A percentile compares a stretch with the other conserved stretches of the same genome.
Conservation (phyloP, 768 basidiomycete species). For the Russula emetica region DNA sequence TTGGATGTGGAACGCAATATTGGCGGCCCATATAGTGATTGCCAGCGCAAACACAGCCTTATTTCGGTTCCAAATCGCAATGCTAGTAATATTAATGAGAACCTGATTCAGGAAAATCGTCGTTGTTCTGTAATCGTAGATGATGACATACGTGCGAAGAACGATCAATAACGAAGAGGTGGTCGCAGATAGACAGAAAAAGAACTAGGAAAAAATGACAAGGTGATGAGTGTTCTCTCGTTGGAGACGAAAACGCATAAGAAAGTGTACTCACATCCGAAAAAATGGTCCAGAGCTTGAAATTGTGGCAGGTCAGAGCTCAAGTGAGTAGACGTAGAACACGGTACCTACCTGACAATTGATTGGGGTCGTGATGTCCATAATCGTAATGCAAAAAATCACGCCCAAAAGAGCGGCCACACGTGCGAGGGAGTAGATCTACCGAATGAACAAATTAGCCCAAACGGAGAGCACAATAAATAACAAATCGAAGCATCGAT, state of each 20-base stretch:
- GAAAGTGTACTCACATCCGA: neutral
- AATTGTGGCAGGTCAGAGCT: neutral
- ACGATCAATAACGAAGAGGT: neutral
- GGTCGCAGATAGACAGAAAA: neutral
- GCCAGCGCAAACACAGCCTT: neutral
- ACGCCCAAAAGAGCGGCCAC: neutral
- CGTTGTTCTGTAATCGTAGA: neutral
- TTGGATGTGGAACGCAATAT: neutral
- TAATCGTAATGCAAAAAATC: too few species aligned
- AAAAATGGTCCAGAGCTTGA: neutral
- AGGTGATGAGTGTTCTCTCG: neutral
- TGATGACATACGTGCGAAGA: slow-evolving; percentile 7
- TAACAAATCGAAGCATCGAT: neutral
- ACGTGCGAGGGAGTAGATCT: neutral
- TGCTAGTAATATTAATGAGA: neutral
- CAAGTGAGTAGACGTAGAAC: neutral
- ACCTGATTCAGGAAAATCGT: neutral
- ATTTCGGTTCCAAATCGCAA: slow-evolving; percentile 8
- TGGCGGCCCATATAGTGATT: neutral
- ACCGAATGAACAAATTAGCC: neutral
- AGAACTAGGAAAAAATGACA: neutral
- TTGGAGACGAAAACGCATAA: neutral
- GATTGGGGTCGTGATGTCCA: neutral
- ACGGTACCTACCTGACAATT: neutral
- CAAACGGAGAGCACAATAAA: neutral